Base-by-base conservation (phyloP, 495 filamentous ascomycete species). In the Penicillium robsamsonii region DNA sequence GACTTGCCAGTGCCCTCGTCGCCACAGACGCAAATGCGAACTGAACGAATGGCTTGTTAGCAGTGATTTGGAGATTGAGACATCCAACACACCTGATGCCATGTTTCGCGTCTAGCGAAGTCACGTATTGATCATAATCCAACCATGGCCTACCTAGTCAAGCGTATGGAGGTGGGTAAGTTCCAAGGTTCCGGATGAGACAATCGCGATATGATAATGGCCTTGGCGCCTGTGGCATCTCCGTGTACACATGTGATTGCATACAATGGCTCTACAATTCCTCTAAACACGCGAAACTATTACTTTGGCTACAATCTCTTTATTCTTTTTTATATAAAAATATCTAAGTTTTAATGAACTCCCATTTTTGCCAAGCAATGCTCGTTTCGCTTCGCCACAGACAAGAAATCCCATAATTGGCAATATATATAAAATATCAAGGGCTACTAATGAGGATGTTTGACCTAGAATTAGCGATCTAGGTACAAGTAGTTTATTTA, bases 21-120 rank as follows among this genome's bases (percentile, higher is more conserved):
- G 56, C 94, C 94, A 79, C 93, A 97, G 44, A 98, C 88, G 66
- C 91, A 96, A 66, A 97, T 93, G 53, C 94, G 87, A 47, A 98
- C 94, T 87, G 74, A 58, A 37, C 8, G 60, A 22, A 5, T 27
- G 48, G 17, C 50, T 5, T 20, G 51, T 61, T 12, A 63, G 66
- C 43, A n/a, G 58, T 27, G 20, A 29, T 54, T 37, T 1, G 1
- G 48, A 22, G 56, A 60, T 40, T 53, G 10, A 40, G 30, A 42
- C 17, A 17, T 41, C 11, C 5, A 45, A 45, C 62, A n/a, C 48
- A 75, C 72, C 70, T 65, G 69, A 70, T 61, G 72, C 70, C 72
- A 75, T 73, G 46, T 64, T 29, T 17, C 30, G 31, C 42, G 7
- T 13, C 22, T 18, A 46, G 52, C 52, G 25, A 50, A 50, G 18